Evolutionary conservation across 2,329 filamentous ascomycete species (phyloP).

Genomic region (Beauveria sp.): DNA sequence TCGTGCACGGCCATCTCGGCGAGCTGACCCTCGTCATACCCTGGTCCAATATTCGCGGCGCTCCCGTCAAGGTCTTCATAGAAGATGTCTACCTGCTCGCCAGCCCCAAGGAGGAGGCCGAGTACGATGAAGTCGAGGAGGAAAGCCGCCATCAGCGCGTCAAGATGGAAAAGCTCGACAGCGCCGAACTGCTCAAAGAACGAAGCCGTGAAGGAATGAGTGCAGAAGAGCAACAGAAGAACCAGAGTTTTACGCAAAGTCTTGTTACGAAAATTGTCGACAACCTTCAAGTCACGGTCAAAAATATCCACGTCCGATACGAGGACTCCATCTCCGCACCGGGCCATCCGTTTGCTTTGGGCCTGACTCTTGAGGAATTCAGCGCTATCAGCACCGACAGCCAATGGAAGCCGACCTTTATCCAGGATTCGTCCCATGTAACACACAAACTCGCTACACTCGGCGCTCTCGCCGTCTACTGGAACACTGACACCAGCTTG

Average conservation of each 20-base stretch:
- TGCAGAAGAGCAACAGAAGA: constrained; percentile 92
- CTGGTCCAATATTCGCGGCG: constrained; percentile 92
- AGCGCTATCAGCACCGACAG: constrained; percentile 94
- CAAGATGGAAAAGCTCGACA: constrained; percentile 98
- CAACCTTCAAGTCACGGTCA: constrained; percentile 94
- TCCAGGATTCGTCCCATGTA: constrained; percentile 72
- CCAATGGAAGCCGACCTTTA: constrained; percentile 92
- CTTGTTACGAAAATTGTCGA: constrained; percentile 94
- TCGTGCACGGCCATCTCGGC: constrained; percentile 89
- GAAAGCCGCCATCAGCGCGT: constrained; percentile 77
- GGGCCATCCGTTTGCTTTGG: constrained; percentile 88
- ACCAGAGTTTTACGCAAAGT: constrained; percentile 94
- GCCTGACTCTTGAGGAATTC: constrained; percentile 88
- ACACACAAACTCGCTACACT: constrained; percentile 93
- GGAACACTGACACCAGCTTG: constrained; percentile 89
- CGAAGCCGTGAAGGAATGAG: constrained; percentile 87
- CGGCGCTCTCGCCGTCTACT: constrained; percentile 86
- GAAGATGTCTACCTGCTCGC: constrained; percentile 95
- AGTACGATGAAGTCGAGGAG: constrained; percentile 90
- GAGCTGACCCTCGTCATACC: constrained; percentile 88
- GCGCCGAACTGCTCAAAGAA: constrained; percentile 89
- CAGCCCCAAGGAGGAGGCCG: constrained; percentile 88
- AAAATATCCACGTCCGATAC: constrained; percentile 97
- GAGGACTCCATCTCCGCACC: constrained; percentile 95
- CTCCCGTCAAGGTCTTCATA: constrained; percentile 89